A percentile compares a stretch with the other conserved stretches of the same genome.
These are phyloP conservation scores for Xylaria sp. DNA, from an alignment of 2,329 filamentous ascomycete genomes.

Conservation along the genomic window DNA sequence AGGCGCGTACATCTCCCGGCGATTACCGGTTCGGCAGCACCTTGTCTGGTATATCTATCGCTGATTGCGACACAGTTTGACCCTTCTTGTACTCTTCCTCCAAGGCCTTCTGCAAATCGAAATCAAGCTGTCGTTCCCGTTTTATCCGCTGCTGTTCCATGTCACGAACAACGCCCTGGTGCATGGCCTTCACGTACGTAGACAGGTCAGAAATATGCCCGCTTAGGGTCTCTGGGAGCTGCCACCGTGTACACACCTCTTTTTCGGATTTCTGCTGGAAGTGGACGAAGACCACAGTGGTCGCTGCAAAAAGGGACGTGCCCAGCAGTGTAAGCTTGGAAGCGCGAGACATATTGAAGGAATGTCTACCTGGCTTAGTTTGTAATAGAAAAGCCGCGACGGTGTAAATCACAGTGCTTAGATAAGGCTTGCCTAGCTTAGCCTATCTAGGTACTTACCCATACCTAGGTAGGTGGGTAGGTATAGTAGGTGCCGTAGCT, in stretches of 20 bases:
- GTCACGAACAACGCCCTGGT: conserved; percentile 90
- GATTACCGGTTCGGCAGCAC: conserved; percentile 32
- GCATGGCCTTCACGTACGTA: conserved; percentile 81
- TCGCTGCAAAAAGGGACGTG: conserved; percentile 76
- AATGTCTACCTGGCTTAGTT: conserved; percentile 8
- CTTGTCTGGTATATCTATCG: conserved; percentile 28
- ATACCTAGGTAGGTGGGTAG: conserved; percentile 3
- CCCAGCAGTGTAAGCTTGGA: conserved; percentile 84
- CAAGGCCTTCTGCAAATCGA: conserved; percentile 85
- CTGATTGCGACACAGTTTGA: conserved; percentile 67
- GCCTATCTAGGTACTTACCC: too few species aligned
- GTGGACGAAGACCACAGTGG: conserved; percentile 85
- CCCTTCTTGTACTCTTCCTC: conserved; percentile 90
- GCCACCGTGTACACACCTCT: conserved; percentile 63
- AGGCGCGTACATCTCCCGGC: neutral
- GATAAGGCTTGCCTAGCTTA: too few species aligned
- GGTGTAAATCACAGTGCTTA: neutral
- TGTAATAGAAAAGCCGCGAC: neutral
- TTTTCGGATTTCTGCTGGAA: conserved; percentile 85
- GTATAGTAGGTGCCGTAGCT: neutral
- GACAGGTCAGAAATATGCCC: conserved; percentile 16
- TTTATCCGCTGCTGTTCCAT: conserved; percentile 93
- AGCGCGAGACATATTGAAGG: conserved; percentile 76
- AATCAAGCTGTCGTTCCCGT: conserved; percentile 88
- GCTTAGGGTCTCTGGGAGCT: conserved; percentile 8